phyloP scores from a whole-genome alignment of 2,329 filamentous ascomycete species.

The Penicillium hesseltinei region DNA sequence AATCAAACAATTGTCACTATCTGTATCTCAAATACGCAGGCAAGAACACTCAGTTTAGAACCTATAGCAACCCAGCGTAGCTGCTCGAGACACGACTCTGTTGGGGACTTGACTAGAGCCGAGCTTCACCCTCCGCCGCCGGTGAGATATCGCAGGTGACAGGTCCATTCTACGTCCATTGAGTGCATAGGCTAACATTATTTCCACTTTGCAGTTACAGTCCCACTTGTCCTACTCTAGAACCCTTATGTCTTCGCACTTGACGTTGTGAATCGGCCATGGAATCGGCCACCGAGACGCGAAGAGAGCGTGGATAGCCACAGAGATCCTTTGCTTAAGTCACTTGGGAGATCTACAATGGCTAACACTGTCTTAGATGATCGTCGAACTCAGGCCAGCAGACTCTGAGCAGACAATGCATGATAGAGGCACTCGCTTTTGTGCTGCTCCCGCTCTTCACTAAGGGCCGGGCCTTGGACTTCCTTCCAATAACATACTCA shows the following conservation, averaged over 20 bases:
- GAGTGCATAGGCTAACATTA: no score
- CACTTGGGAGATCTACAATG: neutral
- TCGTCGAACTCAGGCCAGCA: no score
- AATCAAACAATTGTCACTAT: neutral
- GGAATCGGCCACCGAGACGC: neutral
- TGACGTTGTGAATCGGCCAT: neutral
- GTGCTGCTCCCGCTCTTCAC: neutral
- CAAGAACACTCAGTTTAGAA: neutral
- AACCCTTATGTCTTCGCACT: neutral
- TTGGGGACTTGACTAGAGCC: neutral
- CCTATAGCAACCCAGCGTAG: neutral
- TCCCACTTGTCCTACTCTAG: neutral
- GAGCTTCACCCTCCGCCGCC: neutral
- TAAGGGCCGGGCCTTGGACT: rapidly evolving
- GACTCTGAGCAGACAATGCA: neutral
- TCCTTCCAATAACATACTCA: neutral
- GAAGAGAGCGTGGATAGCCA: neutral
- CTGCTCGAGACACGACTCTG: neutral
- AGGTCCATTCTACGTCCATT: rapidly evolving
- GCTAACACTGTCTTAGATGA: neutral
- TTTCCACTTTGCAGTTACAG: neutral
- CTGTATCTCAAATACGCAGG: neutral
- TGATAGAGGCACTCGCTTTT: neutral
- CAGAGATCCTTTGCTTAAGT: no score
- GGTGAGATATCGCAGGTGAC: neutral